A percentile compares a stretch with the other conserved stretches of the same genome.
These are phyloP conservation scores for Coemansia sp. DNA, from an alignment of 192 early-diverging fungal species.

Conservation along the genomic window DNA sequence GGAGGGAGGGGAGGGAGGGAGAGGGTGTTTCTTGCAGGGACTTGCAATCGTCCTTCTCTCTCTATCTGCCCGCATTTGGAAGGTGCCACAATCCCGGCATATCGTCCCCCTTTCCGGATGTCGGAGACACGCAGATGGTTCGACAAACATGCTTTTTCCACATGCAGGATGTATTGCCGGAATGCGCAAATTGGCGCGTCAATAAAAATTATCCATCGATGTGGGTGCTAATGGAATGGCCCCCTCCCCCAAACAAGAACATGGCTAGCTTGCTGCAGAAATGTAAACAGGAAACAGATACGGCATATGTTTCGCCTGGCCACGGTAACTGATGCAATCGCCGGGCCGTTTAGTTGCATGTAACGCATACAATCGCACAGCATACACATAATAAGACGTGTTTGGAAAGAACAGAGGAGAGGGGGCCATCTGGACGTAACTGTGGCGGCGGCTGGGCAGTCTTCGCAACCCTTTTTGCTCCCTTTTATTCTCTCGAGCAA, in stretches of 20 bases:
- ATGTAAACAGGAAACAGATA: background rate
- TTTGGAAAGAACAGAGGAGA: background rate
- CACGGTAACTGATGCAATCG: background rate
- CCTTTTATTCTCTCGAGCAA: background rate
- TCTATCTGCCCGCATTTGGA: background rate
- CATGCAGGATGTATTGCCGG: constrained; percentile 2
- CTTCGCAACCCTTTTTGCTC: background rate
- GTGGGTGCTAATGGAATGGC: background rate
- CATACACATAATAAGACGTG: background rate
- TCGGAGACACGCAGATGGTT: background rate
- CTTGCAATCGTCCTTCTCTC: background rate
- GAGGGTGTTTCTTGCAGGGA: background rate
- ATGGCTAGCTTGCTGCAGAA: background rate
- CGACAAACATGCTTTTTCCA: background rate
- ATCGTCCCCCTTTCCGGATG: background rate
- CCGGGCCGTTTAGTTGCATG: background rate
- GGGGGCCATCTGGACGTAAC: background rate
- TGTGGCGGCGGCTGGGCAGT: background rate
- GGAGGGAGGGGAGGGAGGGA: constrained; percentile 2
- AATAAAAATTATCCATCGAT: background rate
- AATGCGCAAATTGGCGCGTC: background rate
- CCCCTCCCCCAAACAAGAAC: background rate
- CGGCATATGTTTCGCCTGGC: background rate
- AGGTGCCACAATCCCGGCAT: constrained; percentile 1
- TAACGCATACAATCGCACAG: background rate